Evolutionary conservation across 352 stramenopile genomes (phyloP), one percentile per base, ranked within the genome.

Genomic region (Blastocystis sp.): DNA sequence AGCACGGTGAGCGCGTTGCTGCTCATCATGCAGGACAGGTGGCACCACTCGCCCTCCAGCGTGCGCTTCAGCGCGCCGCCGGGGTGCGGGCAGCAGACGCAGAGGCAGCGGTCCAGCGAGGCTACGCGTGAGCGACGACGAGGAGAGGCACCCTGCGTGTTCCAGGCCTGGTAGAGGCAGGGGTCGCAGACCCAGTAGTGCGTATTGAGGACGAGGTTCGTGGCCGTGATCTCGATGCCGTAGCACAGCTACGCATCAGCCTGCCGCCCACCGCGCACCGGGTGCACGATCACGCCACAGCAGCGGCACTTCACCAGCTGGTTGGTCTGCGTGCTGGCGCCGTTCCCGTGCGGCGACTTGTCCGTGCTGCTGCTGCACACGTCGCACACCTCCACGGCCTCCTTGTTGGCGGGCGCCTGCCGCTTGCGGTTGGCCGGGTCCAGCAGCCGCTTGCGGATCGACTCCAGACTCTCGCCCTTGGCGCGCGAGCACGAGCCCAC

Each of bases 111-210:
- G 10, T 45, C 38, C 5, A 81, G 71, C n/a, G 71, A 53, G 28
- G 71, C 71, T 81, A 81, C 48, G 19, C 9, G 9, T 81, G 9
- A 81, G 19, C 7, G 19, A 52, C 2, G 10, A 43, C 14, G 45
- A 38, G 11, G 9, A 60, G 9, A 7, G 5, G 2, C 48, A 81
- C 71, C 71, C 10, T 81, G 28, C 3, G 28, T n/a, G 43, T 81
- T 81, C 71, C 71, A 81, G n/a, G 71, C 71, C n/a, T 64, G 19
- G 43, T 65, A 81, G n/a, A 81, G 45, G 66, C 71, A 81, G 48
- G 71, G 71, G 23, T 81, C 71, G 45, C 71, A 81, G 38, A 81
- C 71, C 71, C 71, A 81, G 56, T 81, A 81, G 17, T 48, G 71
- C 21, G 71, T 65, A 41, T 81, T 81, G 56, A 81, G 64, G 23